Percentiles rank a stretch among this genome's conserved stretches.
These are phyloP conservation scores for Diplotaxis tenuifolia DNA, from an alignment of 345 rosid genomes.

Conservation along the genomic window DNA sequence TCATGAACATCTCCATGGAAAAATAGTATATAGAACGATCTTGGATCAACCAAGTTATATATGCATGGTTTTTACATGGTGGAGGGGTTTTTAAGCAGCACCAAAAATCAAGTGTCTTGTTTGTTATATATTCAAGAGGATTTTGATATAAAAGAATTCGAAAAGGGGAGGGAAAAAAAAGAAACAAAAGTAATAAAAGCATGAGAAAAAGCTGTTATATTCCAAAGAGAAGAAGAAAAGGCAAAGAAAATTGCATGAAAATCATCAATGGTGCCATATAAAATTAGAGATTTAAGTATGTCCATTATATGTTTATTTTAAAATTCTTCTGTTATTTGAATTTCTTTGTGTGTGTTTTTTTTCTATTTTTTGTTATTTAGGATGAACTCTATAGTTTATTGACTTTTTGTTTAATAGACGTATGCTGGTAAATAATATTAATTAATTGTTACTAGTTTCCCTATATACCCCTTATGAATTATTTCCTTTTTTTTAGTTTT, in stretches of 20 bases:
- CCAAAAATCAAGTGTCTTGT: slow-evolving; percentile 21
- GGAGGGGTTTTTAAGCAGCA: slow-evolving; percentile 19
- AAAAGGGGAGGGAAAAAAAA: slow-evolving; percentile 16
- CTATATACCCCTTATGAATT: background rate
- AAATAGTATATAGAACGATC: slow-evolving; percentile 11
- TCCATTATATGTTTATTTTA: background rate
- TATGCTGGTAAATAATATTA: slow-evolving; percentile 12
- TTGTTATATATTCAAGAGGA: slow-evolving; percentile 11
- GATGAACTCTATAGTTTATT: slow-evolving; percentile 21
- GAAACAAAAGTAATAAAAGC: slow-evolving; percentile 10
- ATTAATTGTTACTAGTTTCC: background rate
- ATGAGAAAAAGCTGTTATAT: slow-evolving; percentile 59
- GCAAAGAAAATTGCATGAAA: slow-evolving; percentile 63
- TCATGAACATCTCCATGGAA: slow-evolving; percentile 32
- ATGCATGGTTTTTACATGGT: slow-evolving; percentile 29
- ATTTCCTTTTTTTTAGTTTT: background rate
- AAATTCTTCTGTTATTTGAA: slow-evolving; percentile 18
- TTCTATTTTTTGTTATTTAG: slow-evolving; percentile 8
- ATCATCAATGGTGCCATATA: slow-evolving; percentile 54
- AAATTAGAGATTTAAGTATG: slow-evolving; percentile 18
- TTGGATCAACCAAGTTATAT: slow-evolving; percentile 24
- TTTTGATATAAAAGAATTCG: slow-evolving; percentile 22
- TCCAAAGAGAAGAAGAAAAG: slow-evolving; percentile 35
- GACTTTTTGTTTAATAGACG: slow-evolving; percentile 1
- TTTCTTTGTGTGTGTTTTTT: background rate